phyloP scores from a whole-genome alignment of 225 moss, liverwort and hornwort genomes.

The Polytrichum formosum region DNA sequence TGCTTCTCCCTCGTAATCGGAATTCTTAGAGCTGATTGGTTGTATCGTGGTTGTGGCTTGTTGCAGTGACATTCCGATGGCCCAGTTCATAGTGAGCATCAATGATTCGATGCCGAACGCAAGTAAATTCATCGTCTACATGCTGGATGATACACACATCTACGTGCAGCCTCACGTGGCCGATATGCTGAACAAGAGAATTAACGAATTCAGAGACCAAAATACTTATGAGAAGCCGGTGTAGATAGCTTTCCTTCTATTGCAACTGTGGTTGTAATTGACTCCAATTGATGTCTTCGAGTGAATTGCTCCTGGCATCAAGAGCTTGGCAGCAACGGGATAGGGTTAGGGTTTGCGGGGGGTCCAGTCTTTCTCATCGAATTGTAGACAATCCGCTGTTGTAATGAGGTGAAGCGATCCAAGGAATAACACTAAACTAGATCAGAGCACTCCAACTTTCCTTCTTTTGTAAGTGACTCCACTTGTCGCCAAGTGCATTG shows the following conservation, averaged over 20 bases:
- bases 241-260: constrained; percentile 8
- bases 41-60: background rate
- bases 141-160: constrained; percentile 94
- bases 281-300: no score
- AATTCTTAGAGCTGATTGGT: background rate
- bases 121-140: constrained; percentile 86
- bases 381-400: no score
- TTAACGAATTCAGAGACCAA: constrained; percentile 84
- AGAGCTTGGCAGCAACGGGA: no score
- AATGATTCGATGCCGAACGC: constrained; percentile 84
- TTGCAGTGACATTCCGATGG: constrained; percentile 94
- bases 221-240: constrained; percentile 83
- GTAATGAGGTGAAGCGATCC: no score
- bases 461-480: no score
- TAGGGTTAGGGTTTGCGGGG: no score
- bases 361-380: no score
- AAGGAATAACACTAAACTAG: no score
- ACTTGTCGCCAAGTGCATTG: no score
- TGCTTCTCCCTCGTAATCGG: background rate
- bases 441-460: no score
- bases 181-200: constrained; percentile 67
- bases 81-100: constrained; percentile 77
- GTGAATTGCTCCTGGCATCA: no score
- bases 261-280: no score
- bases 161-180: constrained; percentile 82